Base-by-base conservation (phyloP, 306 rosid genomes). In the Vigna radiata region DNA sequence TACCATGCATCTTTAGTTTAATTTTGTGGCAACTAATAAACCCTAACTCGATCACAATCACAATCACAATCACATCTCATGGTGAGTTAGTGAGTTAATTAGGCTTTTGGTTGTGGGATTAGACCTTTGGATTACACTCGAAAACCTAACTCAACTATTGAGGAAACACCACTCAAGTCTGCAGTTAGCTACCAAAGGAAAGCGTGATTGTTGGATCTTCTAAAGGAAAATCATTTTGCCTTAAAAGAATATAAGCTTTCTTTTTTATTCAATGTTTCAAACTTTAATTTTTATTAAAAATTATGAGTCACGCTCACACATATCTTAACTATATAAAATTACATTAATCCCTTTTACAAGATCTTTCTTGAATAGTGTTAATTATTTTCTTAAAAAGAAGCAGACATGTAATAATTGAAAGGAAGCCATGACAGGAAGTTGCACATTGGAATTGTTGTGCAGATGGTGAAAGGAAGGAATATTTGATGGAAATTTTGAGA, bases 131-230 rank as follows among this genome's bases (percentile, higher is more conserved):
- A 67, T 7, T 11, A 56, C 73, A 58, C 82, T 48, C 59, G 69
- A 73, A 80, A 37, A 73, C 83, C 86, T 66, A 83, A 73, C 69
- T 72, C 17, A 73, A 67, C 43, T 47, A 15, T 72, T 78, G 83
- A 78, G 63, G 68, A 58, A 78, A 67, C 66, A 78, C 18, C 86
- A 82, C 76, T 72, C 86, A 27, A 82, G 0, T 71, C 4, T 68
- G 39, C 27, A 59, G 19, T 44, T 68, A 77, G 52, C 53, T 17
- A 64, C 73, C 64, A 37, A 52, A 18, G 7, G 9, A 37, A 19
- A 53, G 74, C 74, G 67, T 77, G 74, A 66, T 77, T 66, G 73
- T 53, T 66, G 81, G 74, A 16, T 23, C 47, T 18, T 76, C 18
- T 21, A 33, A 49, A 75, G 43, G 43, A 52, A 64, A 64, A 15